Base-by-base conservation (phyloP, 768 basidiomycete genomes). In the Tylopilus plumbeoviolaceoides region DNA sequence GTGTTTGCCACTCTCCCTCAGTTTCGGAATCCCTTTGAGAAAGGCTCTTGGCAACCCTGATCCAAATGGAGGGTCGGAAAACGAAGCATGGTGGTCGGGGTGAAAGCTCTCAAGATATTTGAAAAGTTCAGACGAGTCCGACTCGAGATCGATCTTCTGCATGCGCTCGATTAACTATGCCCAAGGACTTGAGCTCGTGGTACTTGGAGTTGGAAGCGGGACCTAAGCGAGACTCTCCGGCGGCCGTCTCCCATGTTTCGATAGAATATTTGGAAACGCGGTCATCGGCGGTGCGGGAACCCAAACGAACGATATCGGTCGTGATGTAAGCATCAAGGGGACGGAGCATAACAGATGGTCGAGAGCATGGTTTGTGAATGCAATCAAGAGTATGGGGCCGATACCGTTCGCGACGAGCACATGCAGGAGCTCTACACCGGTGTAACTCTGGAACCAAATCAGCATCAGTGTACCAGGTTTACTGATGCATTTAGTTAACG, bases 341-440 rank as follows among this genome's bases (percentile, higher is more conserved):
- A 89, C 78, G 0, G 81, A 80, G 5, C 70, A 71, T 2, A 91
- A 70, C 70, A 89, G 77, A 56, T 89, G 85, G 52, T 91, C 88
- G 3, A 91, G 73, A 0, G 89, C 89, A 40, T 90, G 89, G 57
- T 91, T 90, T 0, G 89, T 91, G 68, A 83, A 89, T 0, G 87
- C 78, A 25, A 83, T 76, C 59, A 83, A 69, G 3, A 76, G 69
- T 47, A 87, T 82, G 0, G 80, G 85, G 2, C 72, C 68, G 47
- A 83, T 66, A 11, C 73, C 55, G 59, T 79, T 82, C 1, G 70
- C 64, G 5, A 85, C 64, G n/a, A 91, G 70, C 6, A 88, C 79
- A 0, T 84, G 80, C 9, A 91, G 62, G 15, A 91, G 73, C 62
- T 91, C 85, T 5, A 83, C 77, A 1, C 83, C 86, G 4, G 84